A percentile compares a stretch with the other conserved stretches of the same genome.
Conservation (phyloP, 192 early-diverging fungal genomes). For the Coemansia sp. region DNA sequence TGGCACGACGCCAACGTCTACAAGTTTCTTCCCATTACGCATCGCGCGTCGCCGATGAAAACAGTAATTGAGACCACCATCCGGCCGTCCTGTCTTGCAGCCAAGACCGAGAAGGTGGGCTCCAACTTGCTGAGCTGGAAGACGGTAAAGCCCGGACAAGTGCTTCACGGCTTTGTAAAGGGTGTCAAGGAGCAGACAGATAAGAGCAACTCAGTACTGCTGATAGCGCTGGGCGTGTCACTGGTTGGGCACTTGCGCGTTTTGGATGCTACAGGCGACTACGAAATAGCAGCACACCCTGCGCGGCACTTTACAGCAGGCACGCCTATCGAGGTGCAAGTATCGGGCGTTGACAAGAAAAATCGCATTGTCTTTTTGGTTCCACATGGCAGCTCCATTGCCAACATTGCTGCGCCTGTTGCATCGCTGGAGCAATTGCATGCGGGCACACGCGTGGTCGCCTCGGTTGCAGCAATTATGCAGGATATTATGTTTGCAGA, state of each 20-base stretch:
- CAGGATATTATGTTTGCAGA: conserved; percentile 58
- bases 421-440: conserved; percentile 52
- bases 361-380: conserved; percentile 13
- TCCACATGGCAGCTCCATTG: conserved; percentile 57
- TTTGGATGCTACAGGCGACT: conserved; percentile 25
- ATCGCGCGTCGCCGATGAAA: conserved; percentile 49
- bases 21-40: conserved; percentile 66
- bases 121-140: conserved; percentile 23
- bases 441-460: conserved; percentile 59
- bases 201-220: conserved; percentile 12
- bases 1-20: conserved; percentile 61
- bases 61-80: conserved; percentile 64
- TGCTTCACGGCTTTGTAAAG: conserved; percentile 53
- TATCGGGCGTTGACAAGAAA: conserved; percentile 23
- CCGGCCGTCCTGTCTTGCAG: conserved; percentile 53
- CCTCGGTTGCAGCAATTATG: conserved; percentile 58
- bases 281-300: conserved; percentile 17
- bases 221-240: conserved; percentile 19
- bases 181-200: conserved; percentile 19
- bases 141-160: conserved; percentile 41
- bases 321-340: conserved; percentile 44
- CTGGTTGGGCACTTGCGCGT: conserved; percentile 29
- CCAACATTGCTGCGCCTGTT: conserved; percentile 46
- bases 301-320: conserved; percentile 33
- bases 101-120: conserved; percentile 5